Base-by-base conservation (phyloP, 371 early-diverging fungal species). In the Gilbertella persicaria region DNA sequence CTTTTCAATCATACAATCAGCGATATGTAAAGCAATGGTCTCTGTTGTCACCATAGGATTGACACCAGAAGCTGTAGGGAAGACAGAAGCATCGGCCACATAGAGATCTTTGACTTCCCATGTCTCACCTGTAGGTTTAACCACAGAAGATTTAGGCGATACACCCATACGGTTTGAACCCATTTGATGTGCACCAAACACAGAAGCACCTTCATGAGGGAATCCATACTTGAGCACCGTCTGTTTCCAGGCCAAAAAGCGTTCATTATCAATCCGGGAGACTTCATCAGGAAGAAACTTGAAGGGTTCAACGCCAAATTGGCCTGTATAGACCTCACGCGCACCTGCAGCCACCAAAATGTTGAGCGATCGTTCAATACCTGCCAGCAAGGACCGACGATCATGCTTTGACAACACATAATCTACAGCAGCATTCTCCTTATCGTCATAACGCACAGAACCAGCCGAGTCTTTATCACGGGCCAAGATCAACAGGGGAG, bases 61-160 rank as follows among this genome's bases (percentile, higher is more conserved):
- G 46, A 88, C 85, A 46, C 89, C 89, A 19, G 81, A 68, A 3
- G 80, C 69, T 2, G 87, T 80, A 2, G 89, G 88, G 62, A 87
- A 85, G 33, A 83, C 26, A 4, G 77, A 78, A 1, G 85, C 82
- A 57, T 88, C 88, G 4, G 83, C 76, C 1, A 88, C 84, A 52
- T 79, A 88, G n/a, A 89, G 66, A 19, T 75, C 68, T 52, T 77
- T 63, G 41, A 82, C 69, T 48, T 86, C 88, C 81, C 83, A 89
- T 2, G 80, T 74, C 50, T 85, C 76, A 3, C 89, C 88, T 1
- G 69, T 72, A 0, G 85, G 82, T 37, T 85, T 75, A 8, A 80
- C 71, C 21, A 66, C 89, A 2, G 82, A 79, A 2, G 52, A 54
- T 19, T 55, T 53, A 35, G 83, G 71, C 29, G 62, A 62, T 20